phyloP scores from a whole-genome alignment of 768 basidiomycete genomes.

The Tulasnella sp. region DNA sequence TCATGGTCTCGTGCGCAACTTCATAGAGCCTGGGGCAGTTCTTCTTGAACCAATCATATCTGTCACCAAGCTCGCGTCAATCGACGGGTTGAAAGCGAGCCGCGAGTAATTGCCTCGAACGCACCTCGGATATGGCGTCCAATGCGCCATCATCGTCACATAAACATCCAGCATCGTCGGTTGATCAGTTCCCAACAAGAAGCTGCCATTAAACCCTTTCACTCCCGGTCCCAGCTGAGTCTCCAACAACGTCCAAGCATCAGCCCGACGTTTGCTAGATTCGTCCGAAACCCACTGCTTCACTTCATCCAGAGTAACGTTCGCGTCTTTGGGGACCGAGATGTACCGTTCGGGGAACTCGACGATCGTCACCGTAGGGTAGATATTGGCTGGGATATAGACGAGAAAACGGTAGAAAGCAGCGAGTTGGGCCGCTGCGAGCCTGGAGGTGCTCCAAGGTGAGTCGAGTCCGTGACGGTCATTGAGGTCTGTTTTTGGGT shows the following conservation, averaged over 20 bases:
- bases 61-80: not conserved
- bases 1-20: slow-evolving; percentile 2
- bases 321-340: slow-evolving; percentile 2
- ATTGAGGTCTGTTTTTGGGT: not conserved
- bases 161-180: slow-evolving; percentile 18
- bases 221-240: not conserved
- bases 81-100: not conserved
- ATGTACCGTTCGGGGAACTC: slow-evolving; percentile 16
- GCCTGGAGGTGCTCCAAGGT: slow-evolving; percentile 6
- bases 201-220: not conserved
- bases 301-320: not conserved
- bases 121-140: slow-evolving; percentile 12
- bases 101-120: not conserved
- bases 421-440: not conserved
- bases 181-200: slow-evolving; percentile 15
- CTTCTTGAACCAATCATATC: slow-evolving; percentile 13
- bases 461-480: not conserved
- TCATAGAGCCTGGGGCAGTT: slow-evolving; percentile 13
- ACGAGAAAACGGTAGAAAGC: slow-evolving; percentile 15
- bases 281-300: slow-evolving; percentile 3
- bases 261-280: not conserved
- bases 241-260: slow-evolving; percentile 16
- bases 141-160: slow-evolving; percentile 13
- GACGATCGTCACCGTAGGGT: slow-evolving; percentile 10
- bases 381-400: slow-evolving; percentile 18